phyloP scores from a whole-genome alignment of 176 grass and related monocot genomes.

The Carex cristatella region DNA sequence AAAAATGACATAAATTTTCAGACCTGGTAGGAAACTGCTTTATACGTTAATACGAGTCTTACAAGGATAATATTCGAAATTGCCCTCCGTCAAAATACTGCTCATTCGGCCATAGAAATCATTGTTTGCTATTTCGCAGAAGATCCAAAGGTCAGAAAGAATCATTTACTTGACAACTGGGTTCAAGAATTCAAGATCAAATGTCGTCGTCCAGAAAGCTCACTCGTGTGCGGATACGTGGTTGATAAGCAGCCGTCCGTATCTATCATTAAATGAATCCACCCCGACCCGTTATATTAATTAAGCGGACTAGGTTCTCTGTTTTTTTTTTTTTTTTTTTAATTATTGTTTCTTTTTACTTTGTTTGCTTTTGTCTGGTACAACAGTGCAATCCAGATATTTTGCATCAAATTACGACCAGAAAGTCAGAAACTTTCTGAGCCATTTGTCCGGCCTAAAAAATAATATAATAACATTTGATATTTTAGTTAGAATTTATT shows the following conservation, averaged over 20 bases:
- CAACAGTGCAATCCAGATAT: neutral
- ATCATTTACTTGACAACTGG: neutral
- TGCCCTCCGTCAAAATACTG: no score
- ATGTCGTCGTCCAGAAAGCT: neutral
- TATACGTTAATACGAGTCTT: no score
- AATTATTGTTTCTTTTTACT: neutral
- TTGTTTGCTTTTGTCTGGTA: constrained; percentile 3
- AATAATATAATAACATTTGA: neutral
- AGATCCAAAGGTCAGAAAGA: neutral
- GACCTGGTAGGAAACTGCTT: no score
- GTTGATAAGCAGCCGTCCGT: neutral
- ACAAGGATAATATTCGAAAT: no score
- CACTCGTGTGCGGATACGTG: neutral
- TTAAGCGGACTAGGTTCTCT: neutral
- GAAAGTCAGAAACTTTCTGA: neutral
- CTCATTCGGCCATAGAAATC: neutral
- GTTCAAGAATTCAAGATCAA: neutral
- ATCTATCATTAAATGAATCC: neutral
- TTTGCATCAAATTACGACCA: neutral
- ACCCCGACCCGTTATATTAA: neutral
- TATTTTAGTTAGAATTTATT: neutral
- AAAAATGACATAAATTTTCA: no score
- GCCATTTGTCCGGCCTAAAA: neutral
- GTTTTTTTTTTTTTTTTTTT: neutral
- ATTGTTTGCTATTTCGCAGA: neutral